phyloP scores from a whole-genome alignment of 1,139 yeast genomes.

The Meyerozyma carpophila region DNA sequence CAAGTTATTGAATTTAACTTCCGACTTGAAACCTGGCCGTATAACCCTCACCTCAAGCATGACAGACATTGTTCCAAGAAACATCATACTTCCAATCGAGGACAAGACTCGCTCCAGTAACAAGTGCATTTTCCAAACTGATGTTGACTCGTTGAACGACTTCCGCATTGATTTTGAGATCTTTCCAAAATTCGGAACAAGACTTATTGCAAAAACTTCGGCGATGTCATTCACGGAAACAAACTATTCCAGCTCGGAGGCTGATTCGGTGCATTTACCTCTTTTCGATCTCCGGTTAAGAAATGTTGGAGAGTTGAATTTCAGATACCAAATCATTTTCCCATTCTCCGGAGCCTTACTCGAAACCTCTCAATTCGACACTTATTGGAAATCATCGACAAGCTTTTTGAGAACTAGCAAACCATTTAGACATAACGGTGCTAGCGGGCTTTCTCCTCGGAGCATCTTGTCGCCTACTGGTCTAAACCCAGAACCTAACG shows the following conservation, averaged over 20 bases:
- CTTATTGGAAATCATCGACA: slow-evolving; percentile 91
- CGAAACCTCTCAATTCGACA: slow-evolving; percentile 89
- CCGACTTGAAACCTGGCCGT: slow-evolving; percentile 46
- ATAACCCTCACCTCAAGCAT: slow-evolving; percentile 70
- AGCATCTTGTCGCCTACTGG: slow-evolving; percentile 31
- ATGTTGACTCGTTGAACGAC: slow-evolving; percentile 56
- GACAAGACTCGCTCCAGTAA: slow-evolving; percentile 52
- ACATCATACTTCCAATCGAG: slow-evolving; percentile 70
- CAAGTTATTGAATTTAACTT: slow-evolving; percentile 42
- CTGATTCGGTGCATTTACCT: slow-evolving; percentile 58
- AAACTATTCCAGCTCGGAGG: slow-evolving; percentile 41
- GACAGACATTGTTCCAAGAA: slow-evolving; percentile 79
- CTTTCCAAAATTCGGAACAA: slow-evolving; percentile 91
- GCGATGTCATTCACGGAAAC: slow-evolving; percentile 55
- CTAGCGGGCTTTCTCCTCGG: slow-evolving; percentile 41
- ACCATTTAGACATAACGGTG: slow-evolving; percentile 29
- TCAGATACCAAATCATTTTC: slow-evolving; percentile 76
- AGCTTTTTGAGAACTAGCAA: slow-evolving; percentile 31
- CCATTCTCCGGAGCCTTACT: slow-evolving; percentile 86
- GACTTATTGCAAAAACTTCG: slow-evolving; percentile 83
- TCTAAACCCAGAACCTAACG: slow-evolving; percentile 9
- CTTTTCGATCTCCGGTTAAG: slow-evolving; percentile 76
- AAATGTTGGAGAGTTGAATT: slow-evolving; percentile 74
- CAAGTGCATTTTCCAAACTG: slow-evolving; percentile 81
- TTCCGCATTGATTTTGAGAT: slow-evolving; percentile 86